Base-by-base conservation (phyloP, 345 rosid genomes). In the Populus pruinosa region DNA sequence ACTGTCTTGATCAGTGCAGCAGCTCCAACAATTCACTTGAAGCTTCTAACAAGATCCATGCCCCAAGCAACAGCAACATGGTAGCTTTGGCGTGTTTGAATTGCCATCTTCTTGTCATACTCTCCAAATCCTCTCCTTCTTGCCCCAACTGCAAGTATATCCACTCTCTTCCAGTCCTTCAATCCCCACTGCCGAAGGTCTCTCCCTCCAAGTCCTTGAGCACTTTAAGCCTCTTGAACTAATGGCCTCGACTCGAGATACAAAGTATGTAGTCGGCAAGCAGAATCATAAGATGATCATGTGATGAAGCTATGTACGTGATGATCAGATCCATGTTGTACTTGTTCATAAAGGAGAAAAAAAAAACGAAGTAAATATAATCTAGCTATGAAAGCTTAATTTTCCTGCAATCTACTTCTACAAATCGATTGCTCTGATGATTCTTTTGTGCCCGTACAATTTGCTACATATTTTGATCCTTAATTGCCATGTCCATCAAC, bases 61-160 rank as follows among this genome's bases (percentile, higher is more conserved):
- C 69, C 16, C 64, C 80, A 16, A 66, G 67, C 20, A 68, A 49
- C n/a, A 77, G 25, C 29, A 83, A 72, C 78, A 87, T 85, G 88
- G 87, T 87, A 66, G 90, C 90, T 12, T 67, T 87, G 76, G 86
- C 90, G 23, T 87, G 90, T 50, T 63, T 81, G 73, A 87, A 84
- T 73, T 87, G 90, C 38, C 90, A 87, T 80, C 88, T 87, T 8
- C 87, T 87, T 39, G 88, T 87, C 18, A 87, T 87, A 3, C 82
- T 87, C 36, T 84, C 88, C 43, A 86, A 76, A 80, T 79, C 90
- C 4, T 82, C 86, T 35, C 90, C 88, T 62, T 79, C 88, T 39
- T 87, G 90, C 75, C 90, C 90, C 2, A 87, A 87, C 35, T 87
- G 90, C 90, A 87, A 87, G 81, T 86, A 74, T 70, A 71, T 87